phyloP scores from a whole-genome alignment of 495 filamentous ascomycete genomes.

The Talaromyces nanjingensis region DNA sequence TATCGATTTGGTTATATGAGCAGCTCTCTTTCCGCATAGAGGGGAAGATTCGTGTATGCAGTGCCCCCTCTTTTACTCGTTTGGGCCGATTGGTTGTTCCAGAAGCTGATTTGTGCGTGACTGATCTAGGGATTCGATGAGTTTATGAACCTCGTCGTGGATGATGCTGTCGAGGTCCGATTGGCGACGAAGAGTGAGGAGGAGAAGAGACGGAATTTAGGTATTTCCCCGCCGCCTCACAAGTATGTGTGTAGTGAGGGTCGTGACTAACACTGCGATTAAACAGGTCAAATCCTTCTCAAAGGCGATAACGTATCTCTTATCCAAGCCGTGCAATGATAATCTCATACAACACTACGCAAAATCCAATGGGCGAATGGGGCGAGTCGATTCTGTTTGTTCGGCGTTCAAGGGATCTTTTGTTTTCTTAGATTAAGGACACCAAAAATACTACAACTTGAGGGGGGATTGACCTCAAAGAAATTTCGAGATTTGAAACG shows the following conservation, averaged over 20 bases:
- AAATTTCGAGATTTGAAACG: neutral
- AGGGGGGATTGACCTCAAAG: neutral
- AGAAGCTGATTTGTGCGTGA: neutral
- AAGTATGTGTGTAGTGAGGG: neutral
- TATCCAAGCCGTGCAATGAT: conserved; percentile 68
- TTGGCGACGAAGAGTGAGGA: conserved; percentile 72
- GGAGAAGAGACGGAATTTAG: conserved; percentile 72
- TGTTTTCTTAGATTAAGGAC: neutral
- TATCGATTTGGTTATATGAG: conserved; percentile 95
- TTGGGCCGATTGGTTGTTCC: neutral
- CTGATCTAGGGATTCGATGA: conserved; percentile 79
- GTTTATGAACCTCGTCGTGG: conserved; percentile 98
- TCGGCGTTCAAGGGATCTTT: conserved; percentile 9
- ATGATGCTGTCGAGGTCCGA: conserved; percentile 91
- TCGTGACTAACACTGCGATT: conserved; percentile 18
- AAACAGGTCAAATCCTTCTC: conserved; percentile 83
- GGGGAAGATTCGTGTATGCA: conserved; percentile 79
- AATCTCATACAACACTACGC: neutral
- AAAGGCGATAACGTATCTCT: conserved; percentile 97
- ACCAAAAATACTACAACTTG: neutral
- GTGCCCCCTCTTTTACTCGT: neutral
- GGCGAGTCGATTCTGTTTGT: conserved; percentile 1
- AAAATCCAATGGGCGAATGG: conserved; percentile 17
- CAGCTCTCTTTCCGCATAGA: conserved; percentile 89
- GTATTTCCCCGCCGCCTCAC: conserved; percentile 40